These are phyloP conservation scores for Cytospora mali DNA, from an alignment of 2,329 filamentous ascomycete species.

Conservation along the genomic window DNA sequence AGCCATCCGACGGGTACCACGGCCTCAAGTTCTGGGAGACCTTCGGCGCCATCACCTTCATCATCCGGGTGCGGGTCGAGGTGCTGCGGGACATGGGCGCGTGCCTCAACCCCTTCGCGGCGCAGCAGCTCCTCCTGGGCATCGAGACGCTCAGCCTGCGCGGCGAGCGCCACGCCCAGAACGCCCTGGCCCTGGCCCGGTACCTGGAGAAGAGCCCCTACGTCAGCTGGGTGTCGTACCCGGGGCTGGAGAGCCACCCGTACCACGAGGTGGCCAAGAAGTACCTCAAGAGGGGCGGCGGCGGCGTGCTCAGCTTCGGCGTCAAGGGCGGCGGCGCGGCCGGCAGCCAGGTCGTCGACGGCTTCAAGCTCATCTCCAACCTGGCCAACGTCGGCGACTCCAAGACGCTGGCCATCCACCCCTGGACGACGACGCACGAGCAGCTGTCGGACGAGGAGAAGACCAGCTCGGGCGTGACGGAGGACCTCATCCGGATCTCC, in stretches of 20 bases:
- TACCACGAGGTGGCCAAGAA: constrained; percentile 81
- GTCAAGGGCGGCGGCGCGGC: constrained; percentile 86
- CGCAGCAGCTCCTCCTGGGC: constrained; percentile 88
- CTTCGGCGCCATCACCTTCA: constrained; percentile 80
- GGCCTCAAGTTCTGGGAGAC: constrained; percentile 94
- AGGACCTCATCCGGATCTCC: constrained; percentile 92
- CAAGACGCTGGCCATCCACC: constrained; percentile 93
- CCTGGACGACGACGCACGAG: constrained; percentile 94
- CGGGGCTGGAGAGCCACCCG: constrained; percentile 79
- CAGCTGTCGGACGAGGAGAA: constrained; percentile 85
- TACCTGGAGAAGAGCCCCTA: constrained; percentile 83
- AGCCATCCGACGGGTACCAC: constrained; percentile 88
- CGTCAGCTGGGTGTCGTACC: constrained; percentile 93
- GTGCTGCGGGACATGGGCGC: constrained; percentile 85
- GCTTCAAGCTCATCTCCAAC: constrained; percentile 94
- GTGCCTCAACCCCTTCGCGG: constrained; percentile 83
- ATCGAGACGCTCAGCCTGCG: constrained; percentile 88
- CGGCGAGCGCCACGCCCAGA: constrained; percentile 82
- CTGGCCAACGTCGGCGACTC: constrained; percentile 95
- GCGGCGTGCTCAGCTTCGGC: constrained; percentile 90
- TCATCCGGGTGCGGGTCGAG: constrained; percentile 85
- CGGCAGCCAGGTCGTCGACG: constrained; percentile 86
- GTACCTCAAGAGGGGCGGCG: constrained; percentile 83
- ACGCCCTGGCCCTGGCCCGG: constrained; percentile 76
- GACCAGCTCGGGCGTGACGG: constrained; percentile 77